Percentiles rank a stretch among this genome's conserved stretches.
Conservation (phyloP, 352 stramenopile genomes). For the Phytophthora vignae region DNA sequence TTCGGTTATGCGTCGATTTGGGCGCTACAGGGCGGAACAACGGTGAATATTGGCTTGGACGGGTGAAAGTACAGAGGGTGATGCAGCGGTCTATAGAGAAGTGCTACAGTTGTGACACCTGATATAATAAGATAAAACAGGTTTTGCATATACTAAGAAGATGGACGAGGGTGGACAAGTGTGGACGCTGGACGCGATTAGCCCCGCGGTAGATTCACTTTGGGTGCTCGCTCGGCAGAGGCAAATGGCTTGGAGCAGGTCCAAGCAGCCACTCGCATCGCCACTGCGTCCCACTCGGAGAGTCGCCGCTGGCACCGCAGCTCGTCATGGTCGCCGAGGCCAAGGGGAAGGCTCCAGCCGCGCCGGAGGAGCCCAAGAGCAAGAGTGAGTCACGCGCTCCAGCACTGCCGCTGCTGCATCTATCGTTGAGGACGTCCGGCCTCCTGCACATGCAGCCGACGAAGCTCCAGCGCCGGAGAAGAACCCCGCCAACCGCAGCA, state of each 20-base stretch:
- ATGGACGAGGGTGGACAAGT: constrained; percentile 7
- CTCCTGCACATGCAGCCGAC: constrained; percentile 3
- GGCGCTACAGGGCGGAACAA: constrained; percentile 26
- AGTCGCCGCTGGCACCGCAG: not conserved
- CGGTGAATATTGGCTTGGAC: constrained; percentile 2
- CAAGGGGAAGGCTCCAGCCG: constrained; percentile 19
- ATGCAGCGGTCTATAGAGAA: not conserved
- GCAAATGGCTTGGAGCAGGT: not conserved
- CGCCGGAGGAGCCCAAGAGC: not conserved
- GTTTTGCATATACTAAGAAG: not conserved
- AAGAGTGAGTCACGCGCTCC: constrained; percentile 16
- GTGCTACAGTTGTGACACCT: not conserved
- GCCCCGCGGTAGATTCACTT: constrained; percentile 6
- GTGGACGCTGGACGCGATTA: not conserved
- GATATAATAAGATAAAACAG: not conserved
- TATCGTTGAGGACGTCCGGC: not conserved
- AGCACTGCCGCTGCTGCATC: not conserved
- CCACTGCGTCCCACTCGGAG: not conserved
- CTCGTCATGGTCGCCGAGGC: constrained; percentile 10
- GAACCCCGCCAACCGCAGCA: not conserved
- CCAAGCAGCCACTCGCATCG: constrained; percentile 7
- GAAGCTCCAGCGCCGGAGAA: not conserved
- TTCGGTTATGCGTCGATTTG: constrained; percentile 21
- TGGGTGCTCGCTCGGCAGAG: constrained; percentile 10
- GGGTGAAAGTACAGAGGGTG: constrained; percentile 6